Percentiles rank a stretch among this genome's conserved stretches.
phyloP scores from a whole-genome alignment of 345 rosid species.

The Eucalyptus pumila region DNA sequence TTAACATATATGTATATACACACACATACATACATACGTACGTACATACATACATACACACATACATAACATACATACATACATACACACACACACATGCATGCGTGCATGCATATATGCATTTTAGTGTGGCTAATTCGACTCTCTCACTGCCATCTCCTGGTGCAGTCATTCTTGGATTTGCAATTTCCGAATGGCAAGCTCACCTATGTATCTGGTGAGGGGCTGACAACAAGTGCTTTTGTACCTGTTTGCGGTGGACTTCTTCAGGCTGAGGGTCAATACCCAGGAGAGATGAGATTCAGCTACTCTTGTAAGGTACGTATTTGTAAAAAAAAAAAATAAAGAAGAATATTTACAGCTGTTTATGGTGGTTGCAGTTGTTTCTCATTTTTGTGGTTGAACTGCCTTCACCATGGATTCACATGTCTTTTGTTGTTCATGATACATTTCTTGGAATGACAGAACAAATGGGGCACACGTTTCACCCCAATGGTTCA shows the following conservation, averaged over 20 bases:
- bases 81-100: no score
- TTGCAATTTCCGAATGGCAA: slow-evolving; percentile 96
- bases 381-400: background rate
- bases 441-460: background rate
- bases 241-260: slow-evolving; percentile 77
- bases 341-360: background rate
- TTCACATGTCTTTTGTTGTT: background rate
- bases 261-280: slow-evolving; percentile 96
- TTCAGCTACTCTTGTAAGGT: slow-evolving; percentile 90
- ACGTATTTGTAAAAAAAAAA: background rate
- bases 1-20: background rate
- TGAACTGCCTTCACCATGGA: background rate
- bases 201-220: slow-evolving; percentile 79
- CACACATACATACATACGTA: no score
- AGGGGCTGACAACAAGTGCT: slow-evolving; percentile 88
- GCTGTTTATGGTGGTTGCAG: background rate
- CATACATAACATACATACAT: no score
- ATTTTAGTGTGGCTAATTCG: background rate
- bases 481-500: slow-evolving; percentile 76
- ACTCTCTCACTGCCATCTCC: background rate
- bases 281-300: slow-evolving; percentile 98
- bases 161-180: slow-evolving; percentile 76
- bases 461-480: slow-evolving; percentile 87
- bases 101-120: background rate
- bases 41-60: no score